phyloP scores from a whole-genome alignment of 208 protist genomes.

The Acanthamoeba healyi region DNA sequence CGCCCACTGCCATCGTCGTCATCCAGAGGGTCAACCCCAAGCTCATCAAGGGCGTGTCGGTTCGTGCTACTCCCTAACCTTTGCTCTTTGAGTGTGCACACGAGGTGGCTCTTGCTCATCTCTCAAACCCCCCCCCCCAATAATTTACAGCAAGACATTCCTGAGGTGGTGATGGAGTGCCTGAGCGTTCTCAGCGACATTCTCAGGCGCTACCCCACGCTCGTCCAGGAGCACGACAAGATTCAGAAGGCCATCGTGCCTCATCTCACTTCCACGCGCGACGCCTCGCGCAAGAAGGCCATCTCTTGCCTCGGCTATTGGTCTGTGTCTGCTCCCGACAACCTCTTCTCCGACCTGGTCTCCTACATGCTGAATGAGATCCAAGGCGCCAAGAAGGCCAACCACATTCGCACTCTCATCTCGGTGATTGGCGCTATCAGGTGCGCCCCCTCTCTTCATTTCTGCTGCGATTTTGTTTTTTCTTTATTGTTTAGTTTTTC shows the following conservation, averaged over 20 bases:
- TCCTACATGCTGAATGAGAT: slow-evolving; percentile 84
- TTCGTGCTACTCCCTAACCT: background rate
- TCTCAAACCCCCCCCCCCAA: background rate
- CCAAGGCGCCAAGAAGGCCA: slow-evolving; percentile 82
- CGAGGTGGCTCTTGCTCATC: background rate
- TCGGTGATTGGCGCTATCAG: slow-evolving; percentile 86
- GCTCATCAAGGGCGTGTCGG: slow-evolving; percentile 70
- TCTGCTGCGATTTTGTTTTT: slow-evolving; percentile 20
- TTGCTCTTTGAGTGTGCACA: too few relatives aligned
- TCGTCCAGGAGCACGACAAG: slow-evolving; percentile 79
- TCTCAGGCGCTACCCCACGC: slow-evolving; percentile 35
- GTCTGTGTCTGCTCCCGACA: slow-evolving; percentile 81
- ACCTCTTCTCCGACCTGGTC: slow-evolving; percentile 86
- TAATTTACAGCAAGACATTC: slow-evolving; percentile 63
- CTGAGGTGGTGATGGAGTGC: slow-evolving; percentile 66
- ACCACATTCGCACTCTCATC: slow-evolving; percentile 87
- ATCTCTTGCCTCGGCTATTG: slow-evolving; percentile 87
- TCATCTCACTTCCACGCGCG: slow-evolving; percentile 81
- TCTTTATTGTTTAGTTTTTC: slow-evolving; percentile 44
- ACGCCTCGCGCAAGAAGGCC: slow-evolving; percentile 87
- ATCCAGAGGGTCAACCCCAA: slow-evolving; percentile 67
- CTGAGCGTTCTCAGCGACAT: slow-evolving; percentile 67
- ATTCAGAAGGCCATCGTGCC: slow-evolving; percentile 88
- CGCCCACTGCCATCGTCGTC: slow-evolving; percentile 32
- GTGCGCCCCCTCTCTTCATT: background rate